phyloP scores from a whole-genome alignment of 495 filamentous ascomycete species.

The Tuber magnatum region DNA sequence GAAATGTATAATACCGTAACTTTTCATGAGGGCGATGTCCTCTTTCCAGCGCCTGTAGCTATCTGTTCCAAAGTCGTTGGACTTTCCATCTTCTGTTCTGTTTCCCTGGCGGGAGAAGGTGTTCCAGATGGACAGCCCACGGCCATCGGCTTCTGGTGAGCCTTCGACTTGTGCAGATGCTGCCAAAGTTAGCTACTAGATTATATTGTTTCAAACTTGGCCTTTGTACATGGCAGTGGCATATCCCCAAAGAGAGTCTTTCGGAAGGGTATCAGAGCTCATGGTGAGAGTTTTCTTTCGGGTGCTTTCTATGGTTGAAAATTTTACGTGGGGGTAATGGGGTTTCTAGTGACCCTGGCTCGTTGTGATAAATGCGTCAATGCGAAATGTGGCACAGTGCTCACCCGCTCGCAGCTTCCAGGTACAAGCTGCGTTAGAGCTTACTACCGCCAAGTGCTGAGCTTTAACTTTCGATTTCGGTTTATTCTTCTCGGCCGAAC shows the following conservation, averaged over 20 bases:
- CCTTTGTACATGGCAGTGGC: conserved; percentile 52
- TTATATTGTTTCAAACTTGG: neutral
- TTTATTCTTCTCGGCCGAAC: no score
- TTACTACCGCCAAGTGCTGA: no score
- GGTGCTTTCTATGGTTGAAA: no score
- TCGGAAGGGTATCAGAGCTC: conserved; percentile 47
- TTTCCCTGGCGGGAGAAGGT: conserved; percentile 62
- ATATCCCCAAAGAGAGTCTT: conserved; percentile 76
- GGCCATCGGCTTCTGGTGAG: conserved; percentile 58
- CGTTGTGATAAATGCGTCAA: no score
- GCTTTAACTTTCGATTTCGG: no score
- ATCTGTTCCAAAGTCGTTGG: conserved; percentile 59
- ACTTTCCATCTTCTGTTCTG: conserved; percentile 46
- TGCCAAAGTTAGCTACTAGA: conserved; percentile 6
- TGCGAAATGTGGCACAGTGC: no score
- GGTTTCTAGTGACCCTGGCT: no score
- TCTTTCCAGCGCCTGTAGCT: conserved; percentile 63
- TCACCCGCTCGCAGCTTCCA: no score
- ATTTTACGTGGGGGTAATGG: no score
- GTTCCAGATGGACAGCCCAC: conserved; percentile 70
- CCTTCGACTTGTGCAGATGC: conserved; percentile 59
- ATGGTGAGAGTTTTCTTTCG: neutral
- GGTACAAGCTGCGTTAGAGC: no score
- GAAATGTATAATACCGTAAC: neutral
- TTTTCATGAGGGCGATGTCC: conserved; percentile 65